A percentile compares a stretch with the other conserved stretches of the same genome.
Evolutionary conservation across 345 rosid genomes (phyloP).

Genomic region (Anacardium occidentale): DNA sequence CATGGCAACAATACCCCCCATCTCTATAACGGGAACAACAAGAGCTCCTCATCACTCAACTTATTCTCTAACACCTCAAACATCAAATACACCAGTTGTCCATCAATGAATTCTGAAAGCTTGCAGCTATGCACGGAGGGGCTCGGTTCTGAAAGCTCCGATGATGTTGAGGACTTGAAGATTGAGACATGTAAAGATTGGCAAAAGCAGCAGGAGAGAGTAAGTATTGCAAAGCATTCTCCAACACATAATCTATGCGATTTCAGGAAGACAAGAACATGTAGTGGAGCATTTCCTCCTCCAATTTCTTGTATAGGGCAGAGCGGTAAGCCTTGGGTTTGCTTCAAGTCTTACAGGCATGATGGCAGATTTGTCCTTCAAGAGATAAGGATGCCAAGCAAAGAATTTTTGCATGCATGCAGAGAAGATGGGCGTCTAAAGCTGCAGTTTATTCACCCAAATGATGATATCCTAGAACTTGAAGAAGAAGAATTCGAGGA

Average conservation of each 20-base stretch:
- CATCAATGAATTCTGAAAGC: constrained; percentile 43
- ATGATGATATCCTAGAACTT: constrained; percentile 44
- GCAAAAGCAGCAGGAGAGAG: constrained; percentile 25
- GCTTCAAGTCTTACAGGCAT: constrained; percentile 72
- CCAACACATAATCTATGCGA: constrained; percentile 13
- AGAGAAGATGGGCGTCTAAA: constrained; percentile 79
- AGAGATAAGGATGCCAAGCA: constrained; percentile 67
- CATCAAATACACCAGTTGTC: constrained; percentile 21
- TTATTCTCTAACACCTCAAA: constrained; percentile 12
- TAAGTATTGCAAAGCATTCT: constrained; percentile 17
- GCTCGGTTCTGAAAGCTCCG: constrained; percentile 81
- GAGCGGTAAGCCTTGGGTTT: constrained; percentile 66
- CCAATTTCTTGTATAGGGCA: constrained; percentile 70
- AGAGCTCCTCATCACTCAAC: constrained; percentile 11
- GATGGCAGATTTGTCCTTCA: constrained; percentile 81
- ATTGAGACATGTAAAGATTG: constrained; percentile 32
- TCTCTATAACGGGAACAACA: constrained; percentile 17
- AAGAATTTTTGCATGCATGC: constrained; percentile 68
- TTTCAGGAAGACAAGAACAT: constrained; percentile 32
- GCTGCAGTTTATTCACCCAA: constrained; percentile 66
- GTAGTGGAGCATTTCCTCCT: constrained; percentile 59
- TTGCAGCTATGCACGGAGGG: constrained; percentile 91
- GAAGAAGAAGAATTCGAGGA: constrained; percentile 24
- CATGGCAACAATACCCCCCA: neutral
- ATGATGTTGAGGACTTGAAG: constrained; percentile 54